Conservation (phyloP, 352 stramenopile species). For the Phytopythium boreale region DNA sequence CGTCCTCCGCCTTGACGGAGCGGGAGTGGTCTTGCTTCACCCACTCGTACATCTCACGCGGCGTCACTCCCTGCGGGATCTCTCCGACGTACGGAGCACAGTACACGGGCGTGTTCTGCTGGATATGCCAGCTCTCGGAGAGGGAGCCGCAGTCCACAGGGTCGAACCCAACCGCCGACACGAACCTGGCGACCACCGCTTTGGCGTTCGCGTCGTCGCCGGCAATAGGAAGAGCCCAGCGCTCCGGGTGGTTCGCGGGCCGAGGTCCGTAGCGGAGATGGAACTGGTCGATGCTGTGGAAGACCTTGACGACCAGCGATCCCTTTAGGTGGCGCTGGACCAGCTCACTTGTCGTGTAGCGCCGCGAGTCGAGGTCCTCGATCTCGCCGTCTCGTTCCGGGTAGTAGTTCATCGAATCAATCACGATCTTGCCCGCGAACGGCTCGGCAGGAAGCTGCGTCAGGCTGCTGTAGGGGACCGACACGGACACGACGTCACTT, state of each 20-base stretch:
- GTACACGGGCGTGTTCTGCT: neutral
- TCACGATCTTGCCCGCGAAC: neutral
- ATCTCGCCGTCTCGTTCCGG: neutral
- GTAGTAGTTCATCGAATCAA: conserved; percentile 1
- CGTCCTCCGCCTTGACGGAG: neutral
- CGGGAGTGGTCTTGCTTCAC: neutral
- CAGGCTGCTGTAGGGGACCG: neutral
- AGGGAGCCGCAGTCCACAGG: neutral
- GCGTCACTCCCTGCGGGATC: neutral
- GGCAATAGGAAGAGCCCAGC: neutral
- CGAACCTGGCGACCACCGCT: neutral
- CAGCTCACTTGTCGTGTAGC: neutral
- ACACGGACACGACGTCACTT: neutral
- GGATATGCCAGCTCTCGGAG: neutral
- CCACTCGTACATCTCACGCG: neutral
- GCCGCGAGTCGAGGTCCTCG: neutral
- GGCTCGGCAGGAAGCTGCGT: neutral
- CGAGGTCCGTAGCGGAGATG: neutral
- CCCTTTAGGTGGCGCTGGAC: neutral
- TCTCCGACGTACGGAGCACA: neutral
- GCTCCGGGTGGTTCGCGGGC: neutral
- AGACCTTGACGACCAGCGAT: neutral
- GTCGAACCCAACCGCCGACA: neutral
- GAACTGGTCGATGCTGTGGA: neutral
- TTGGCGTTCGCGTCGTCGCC: neutral